Conservation (phyloP, 192 early-diverging fungal species). For the Podila horticola region DNA sequence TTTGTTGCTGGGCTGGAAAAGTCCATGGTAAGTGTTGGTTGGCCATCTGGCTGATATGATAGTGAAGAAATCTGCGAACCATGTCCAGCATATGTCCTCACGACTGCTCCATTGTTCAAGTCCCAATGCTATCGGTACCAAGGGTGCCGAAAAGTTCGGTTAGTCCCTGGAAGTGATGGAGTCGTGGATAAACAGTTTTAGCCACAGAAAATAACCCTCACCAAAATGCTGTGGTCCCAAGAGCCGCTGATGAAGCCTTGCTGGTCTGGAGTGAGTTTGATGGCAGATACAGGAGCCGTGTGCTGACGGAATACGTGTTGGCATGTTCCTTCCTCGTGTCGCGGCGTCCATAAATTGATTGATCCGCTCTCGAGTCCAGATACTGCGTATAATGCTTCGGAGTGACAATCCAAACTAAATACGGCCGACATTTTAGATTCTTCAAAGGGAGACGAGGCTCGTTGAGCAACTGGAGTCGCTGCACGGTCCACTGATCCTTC, state of each 20-base stretch:
- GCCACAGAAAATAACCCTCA: constrained; percentile 23
- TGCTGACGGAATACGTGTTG: constrained; percentile 87
- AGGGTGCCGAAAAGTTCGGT: constrained; percentile 1
- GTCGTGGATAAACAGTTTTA: not conserved
- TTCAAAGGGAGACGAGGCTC: constrained; percentile 34
- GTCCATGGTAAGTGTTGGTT: constrained; percentile 29
- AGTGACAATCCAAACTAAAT: constrained; percentile 92
- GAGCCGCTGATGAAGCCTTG: constrained; percentile 88
- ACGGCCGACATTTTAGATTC: constrained; percentile 88
- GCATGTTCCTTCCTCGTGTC: constrained; percentile 95
- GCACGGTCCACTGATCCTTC: constrained; percentile 24
- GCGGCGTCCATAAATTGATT: constrained; percentile 87
- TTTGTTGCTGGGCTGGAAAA: constrained; percentile 29
- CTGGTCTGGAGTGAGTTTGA: constrained; percentile 86
- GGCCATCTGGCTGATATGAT: constrained; percentile 70
- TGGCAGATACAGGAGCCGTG: constrained; percentile 82
- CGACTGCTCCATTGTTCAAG: constrained; percentile 78
- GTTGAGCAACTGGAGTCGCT: not conserved
- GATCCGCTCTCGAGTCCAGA: constrained; percentile 84
- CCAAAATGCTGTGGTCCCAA: constrained; percentile 90
- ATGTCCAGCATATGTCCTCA: constrained; percentile 78
- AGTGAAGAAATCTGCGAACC: constrained; percentile 85
- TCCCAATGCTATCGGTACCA: constrained; percentile 76
- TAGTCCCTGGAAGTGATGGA: not conserved
- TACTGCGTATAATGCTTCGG: constrained; percentile 87